phyloP scores from a whole-genome alignment of 2,329 filamentous ascomycete species.

The Hymenoscyphus fraxineus region DNA sequence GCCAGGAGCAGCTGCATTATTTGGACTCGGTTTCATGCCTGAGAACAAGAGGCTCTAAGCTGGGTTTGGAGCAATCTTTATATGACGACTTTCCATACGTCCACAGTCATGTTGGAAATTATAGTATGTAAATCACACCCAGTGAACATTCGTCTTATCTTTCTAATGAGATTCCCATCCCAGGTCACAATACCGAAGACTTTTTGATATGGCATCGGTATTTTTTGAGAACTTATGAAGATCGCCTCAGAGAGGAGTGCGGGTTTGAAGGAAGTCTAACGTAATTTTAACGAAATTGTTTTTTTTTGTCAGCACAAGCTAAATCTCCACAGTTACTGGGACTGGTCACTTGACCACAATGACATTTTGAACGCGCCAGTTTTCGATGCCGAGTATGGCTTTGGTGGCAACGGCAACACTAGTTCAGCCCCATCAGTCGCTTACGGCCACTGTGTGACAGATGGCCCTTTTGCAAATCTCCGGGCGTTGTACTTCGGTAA shows the following conservation, averaged over 20 bases:
- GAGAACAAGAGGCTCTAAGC: background rate
- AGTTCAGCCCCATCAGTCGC: background rate
- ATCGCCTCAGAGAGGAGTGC: background rate
- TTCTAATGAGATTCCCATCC: background rate
- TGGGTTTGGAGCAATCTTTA: background rate
- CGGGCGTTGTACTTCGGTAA: too few species aligned
- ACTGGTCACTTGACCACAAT: background rate
- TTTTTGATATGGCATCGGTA: constrained; percentile 1
- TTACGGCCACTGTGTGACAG: background rate
- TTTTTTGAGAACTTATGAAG: background rate
- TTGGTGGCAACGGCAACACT: background rate
- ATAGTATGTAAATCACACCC: background rate
- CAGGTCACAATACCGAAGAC: background rate
- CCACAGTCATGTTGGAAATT: background rate
- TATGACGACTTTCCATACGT: background rate
- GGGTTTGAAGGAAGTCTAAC: background rate
- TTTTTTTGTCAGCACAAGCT: too few species aligned
- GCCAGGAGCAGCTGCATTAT: background rate
- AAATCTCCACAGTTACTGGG: background rate
- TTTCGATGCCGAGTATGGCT: background rate
- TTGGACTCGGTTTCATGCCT: background rate
- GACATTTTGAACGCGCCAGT: background rate
- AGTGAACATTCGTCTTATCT: background rate
- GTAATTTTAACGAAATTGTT: too few species aligned
- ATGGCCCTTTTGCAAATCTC: background rate